These are phyloP conservation scores for Cordyceps farinosa DNA, from an alignment of 2,329 filamentous ascomycete genomes.

Conservation along the genomic window DNA sequence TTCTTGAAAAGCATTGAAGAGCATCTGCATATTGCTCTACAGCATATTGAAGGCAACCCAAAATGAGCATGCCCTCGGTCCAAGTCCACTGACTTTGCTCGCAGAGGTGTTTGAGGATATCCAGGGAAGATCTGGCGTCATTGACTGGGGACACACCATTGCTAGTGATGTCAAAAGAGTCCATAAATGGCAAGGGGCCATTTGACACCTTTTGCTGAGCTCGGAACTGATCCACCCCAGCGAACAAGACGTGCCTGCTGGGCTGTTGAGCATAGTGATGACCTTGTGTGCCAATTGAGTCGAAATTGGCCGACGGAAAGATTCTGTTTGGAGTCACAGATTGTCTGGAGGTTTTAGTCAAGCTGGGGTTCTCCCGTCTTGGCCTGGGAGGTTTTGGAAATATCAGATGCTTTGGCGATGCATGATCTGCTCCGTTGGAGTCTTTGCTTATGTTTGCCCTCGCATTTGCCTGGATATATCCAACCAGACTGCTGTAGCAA, in stretches of 20 bases:
- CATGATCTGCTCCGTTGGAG: conserved; percentile 34
- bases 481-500: conserved; percentile 67
- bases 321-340: neutral
- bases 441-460: conserved; percentile 41
- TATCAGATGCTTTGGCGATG: conserved; percentile 48
- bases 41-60: conserved; percentile 88
- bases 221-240: conserved; percentile 39
- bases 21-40: conserved; percentile 79
- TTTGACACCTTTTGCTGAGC: conserved; percentile 20
- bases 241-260: conserved; percentile 2
- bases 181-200: neutral
- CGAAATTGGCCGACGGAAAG: neutral
- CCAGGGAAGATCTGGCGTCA: conserved; percentile 62
- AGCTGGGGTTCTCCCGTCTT: conserved; percentile 1
- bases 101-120: conserved; percentile 70
- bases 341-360: neutral
- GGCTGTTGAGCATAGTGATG: conserved; percentile 6
- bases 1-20: conserved; percentile 68
- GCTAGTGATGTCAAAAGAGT: neutral
- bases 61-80: conserved; percentile 88
- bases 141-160: conserved; percentile 39
- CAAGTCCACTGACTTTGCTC: conserved; percentile 80
- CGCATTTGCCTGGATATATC: conserved; percentile 59
- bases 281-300: neutral
- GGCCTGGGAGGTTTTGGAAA: conserved; percentile 44